Conservation (phyloP, 2,329 filamentous ascomycete genomes). For the Stachybotrys chlorohalonatus region DNA sequence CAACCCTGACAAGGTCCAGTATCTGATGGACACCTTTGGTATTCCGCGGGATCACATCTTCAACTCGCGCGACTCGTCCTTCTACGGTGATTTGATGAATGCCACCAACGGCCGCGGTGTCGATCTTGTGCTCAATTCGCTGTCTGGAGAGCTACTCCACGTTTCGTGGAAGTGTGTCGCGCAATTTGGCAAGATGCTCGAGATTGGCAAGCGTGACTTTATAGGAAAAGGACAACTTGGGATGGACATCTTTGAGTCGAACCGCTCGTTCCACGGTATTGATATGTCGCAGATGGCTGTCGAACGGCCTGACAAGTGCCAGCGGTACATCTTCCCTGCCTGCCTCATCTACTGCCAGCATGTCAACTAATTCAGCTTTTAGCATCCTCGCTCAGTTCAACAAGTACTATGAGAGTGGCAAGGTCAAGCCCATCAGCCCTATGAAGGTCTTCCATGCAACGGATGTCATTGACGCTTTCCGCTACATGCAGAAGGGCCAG, state of each 20-base stretch:
- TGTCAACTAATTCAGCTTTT: not conserved
- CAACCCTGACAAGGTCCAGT: slow-evolving; percentile 19
- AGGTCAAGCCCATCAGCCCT: slow-evolving; percentile 11
- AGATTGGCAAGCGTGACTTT: slow-evolving; percentile 36
- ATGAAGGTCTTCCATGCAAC: slow-evolving; percentile 14
- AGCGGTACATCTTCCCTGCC: not conserved
- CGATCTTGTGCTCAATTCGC: slow-evolving; percentile 29
- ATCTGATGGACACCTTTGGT: slow-evolving; percentile 11
- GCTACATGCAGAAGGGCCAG: slow-evolving; percentile 30
- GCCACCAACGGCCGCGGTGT: slow-evolving; percentile 20
- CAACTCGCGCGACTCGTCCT: slow-evolving; percentile 19
- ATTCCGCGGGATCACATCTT: not conserved
- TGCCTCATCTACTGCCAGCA: not conserved
- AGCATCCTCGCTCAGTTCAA: slow-evolving; percentile 3
- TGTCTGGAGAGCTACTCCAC: slow-evolving; percentile 30
- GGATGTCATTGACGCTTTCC: slow-evolving; percentile 28
- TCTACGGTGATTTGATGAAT: slow-evolving; percentile 16
- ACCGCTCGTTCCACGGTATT: slow-evolving; percentile 22
- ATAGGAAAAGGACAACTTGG: slow-evolving; percentile 28
- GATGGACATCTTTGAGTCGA: slow-evolving; percentile 33
- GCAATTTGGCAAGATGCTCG: slow-evolving; percentile 32
- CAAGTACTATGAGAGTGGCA: slow-evolving; percentile 4
- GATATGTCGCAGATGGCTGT: slow-evolving; percentile 18
- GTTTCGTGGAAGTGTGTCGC: slow-evolving; percentile 35
- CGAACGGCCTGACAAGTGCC: slow-evolving; percentile 3